Base-by-base conservation (phyloP, 2,329 filamentous ascomycete genomes). In the Dactylellina sp. region DNA sequence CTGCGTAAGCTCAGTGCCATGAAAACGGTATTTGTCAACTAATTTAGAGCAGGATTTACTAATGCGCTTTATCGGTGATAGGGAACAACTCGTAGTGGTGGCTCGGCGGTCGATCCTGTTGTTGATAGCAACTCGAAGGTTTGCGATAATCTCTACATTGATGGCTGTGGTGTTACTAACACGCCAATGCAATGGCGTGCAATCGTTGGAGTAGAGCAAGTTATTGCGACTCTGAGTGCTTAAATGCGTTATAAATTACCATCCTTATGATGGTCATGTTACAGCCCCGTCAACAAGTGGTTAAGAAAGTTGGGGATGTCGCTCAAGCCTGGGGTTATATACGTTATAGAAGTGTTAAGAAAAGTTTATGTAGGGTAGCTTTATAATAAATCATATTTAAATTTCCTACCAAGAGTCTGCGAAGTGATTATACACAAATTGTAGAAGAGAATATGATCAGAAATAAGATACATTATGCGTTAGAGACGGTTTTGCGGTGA, bases 121-220 rank as follows among this genome's bases (percentile, higher is more conserved):
- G 76, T 77, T 5, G 74, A 77, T 39, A 61, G 57, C 22, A 35
- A 71, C 9, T 76, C 70, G 3, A 75, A 74, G 35, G 78, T 79
- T 2, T 79, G 77, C 12, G 60, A 75, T 1, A 79, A 79, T 39
- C 49, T 79, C 42, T 68, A 71, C 28, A 59, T 79, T 1, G 78
- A 78, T 16, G 78, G 78, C 1, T 79, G 77, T 20, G 75, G 76
- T 42, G 72, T 79, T 7, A 78, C 79, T 44, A 75, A 76, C 1
- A 72, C 63, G 1, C 49, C 47, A 1, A 78, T 76, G 46, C 47
- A 1, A 78, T 76, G 46, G 77, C 78, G 16, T 78, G 66, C 24
- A 78, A 79, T 16, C 77, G 70, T 44, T 6, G 77, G 75, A 5
- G 77, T 70, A 7, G 62, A 76, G 18, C 52, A 28, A 7, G 40